A percentile compares a stretch with the other conserved stretches of the same genome.
phyloP scores from a whole-genome alignment of 768 basidiomycete genomes.

The Boletus pseudo-olivaceus region DNA sequence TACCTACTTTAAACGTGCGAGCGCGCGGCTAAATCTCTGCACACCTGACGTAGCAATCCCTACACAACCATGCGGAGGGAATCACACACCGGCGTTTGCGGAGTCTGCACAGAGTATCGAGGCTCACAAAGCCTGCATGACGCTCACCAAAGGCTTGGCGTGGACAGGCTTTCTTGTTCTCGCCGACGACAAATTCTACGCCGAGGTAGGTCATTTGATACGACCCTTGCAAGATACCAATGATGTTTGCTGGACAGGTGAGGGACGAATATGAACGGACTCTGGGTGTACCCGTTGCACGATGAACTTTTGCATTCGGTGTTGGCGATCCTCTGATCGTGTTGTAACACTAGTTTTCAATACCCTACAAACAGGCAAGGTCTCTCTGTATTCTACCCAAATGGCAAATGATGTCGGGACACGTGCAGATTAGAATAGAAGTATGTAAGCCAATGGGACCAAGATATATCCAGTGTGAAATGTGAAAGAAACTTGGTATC shows the following conservation, averaged over 20 bases:
- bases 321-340: neutral
- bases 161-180: slow-evolving; percentile 58
- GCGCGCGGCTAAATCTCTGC: slow-evolving; percentile 25
- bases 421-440: slow-evolving; percentile 21
- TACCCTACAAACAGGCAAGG: slow-evolving; percentile 9
- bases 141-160: slow-evolving; percentile 58
- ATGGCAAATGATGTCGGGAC: slow-evolving; percentile 8
- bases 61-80: slow-evolving; percentile 66
- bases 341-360: slow-evolving; percentile 16
- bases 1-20: neutral
- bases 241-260: slow-evolving; percentile 15
- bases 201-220: slow-evolving; percentile 38
- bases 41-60: slow-evolving; percentile 53
- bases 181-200: slow-evolving; percentile 54
- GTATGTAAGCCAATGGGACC: slow-evolving; percentile 14
- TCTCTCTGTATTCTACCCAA: slow-evolving; percentile 15
- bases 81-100: slow-evolving; percentile 70
- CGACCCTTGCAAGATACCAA: neutral
- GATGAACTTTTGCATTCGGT: neutral
- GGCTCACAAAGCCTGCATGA: slow-evolving; percentile 61
- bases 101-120: slow-evolving; percentile 53
- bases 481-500: slow-evolving; percentile 6
- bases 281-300: neutral
- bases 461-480: slow-evolving; percentile 19
- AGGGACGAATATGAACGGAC: slow-evolving; percentile 23